Percentiles rank a stretch among this genome's conserved stretches.
phyloP scores from a whole-genome alignment of 2,329 filamentous ascomycete species.

The Ilyonectria destructans region DNA sequence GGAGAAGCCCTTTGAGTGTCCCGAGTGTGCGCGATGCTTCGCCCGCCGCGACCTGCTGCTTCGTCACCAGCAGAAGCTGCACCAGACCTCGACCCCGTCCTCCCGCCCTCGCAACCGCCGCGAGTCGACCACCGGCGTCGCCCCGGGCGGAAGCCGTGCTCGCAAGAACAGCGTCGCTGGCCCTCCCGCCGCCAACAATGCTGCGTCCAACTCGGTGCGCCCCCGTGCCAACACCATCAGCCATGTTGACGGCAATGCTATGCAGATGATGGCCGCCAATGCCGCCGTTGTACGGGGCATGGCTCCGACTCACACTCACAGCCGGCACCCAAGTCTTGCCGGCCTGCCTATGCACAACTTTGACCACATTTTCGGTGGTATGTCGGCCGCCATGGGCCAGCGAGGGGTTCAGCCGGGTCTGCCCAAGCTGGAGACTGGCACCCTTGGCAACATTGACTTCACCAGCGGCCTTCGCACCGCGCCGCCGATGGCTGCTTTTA shows the following conservation, averaged over 20 bases:
- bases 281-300: slow-evolving; percentile 66
- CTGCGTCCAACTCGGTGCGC: slow-evolving; percentile 76
- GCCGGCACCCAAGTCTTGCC: slow-evolving; percentile 82
- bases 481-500: slow-evolving; percentile 75
- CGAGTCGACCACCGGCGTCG: slow-evolving; percentile 86
- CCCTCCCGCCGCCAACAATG: slow-evolving; percentile 62
- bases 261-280: slow-evolving; percentile 80
- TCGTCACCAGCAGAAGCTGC: slow-evolving; percentile 97
- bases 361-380: slow-evolving; percentile 79
- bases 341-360: slow-evolving; percentile 74
- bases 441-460: slow-evolving; percentile 76
- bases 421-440: slow-evolving; percentile 87
- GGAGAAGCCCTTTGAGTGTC: slow-evolving; percentile 98
- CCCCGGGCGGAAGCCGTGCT: slow-evolving; percentile 79
- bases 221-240: slow-evolving; percentile 97
- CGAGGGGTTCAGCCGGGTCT: slow-evolving; percentile 79
- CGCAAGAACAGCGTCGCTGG: slow-evolving; percentile 93
- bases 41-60: slow-evolving; percentile 92
- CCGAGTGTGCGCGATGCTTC: slow-evolving; percentile 95
- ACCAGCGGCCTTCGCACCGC: slow-evolving; percentile 84
- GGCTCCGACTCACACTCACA: slow-evolving; percentile 74
- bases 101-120: slow-evolving; percentile 89
- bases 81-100: slow-evolving; percentile 91
- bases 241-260: slow-evolving; percentile 84
- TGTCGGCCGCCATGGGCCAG: slow-evolving; percentile 79